Percentiles rank a stretch among this genome's conserved stretches.
Conservation (phyloP, 345 rosid species). For the Heritiera littoralis region DNA sequence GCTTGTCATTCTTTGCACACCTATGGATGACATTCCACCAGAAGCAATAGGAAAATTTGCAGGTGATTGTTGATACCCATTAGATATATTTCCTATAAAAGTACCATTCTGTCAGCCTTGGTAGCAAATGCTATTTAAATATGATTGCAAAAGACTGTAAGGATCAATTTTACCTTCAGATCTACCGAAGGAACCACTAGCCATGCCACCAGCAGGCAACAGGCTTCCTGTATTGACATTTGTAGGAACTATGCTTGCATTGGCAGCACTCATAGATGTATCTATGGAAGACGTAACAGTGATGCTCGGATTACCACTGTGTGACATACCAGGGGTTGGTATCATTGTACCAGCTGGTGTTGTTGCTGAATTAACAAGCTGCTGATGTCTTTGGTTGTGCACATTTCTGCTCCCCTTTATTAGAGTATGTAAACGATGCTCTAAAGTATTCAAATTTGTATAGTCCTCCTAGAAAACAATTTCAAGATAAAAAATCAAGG, state of each 20-base stretch:
- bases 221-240: constrained; percentile 51
- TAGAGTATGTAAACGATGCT: constrained; percentile 55
- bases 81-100: constrained; percentile 61
- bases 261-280: constrained; percentile 48
- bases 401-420: constrained; percentile 42
- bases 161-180: constrained; percentile 46
- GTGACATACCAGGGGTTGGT: constrained; percentile 90
- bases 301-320: constrained; percentile 51
- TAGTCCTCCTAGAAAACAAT: constrained; percentile 72
- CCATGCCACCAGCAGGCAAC: constrained; percentile 53
- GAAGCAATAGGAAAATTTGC: constrained; percentile 65
- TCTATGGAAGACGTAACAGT: constrained; percentile 62
- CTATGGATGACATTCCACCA: constrained; percentile 74
- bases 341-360: constrained; percentile 76
- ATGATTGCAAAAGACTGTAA: constrained; percentile 17
- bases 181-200: constrained; percentile 48
- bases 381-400: constrained; percentile 51
- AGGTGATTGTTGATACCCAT: constrained; percentile 67
- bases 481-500: constrained; percentile 19
- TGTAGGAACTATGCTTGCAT: constrained; percentile 50
- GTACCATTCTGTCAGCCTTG: constrained; percentile 11
- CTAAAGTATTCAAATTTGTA: constrained; percentile 66
- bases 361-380: constrained; percentile 55
- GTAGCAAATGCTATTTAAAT: constrained; percentile 14
- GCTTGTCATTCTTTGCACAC: constrained; percentile 61